Conservation (phyloP, 2,329 filamentous ascomycete genomes). For the Onygenales sp. region DNA sequence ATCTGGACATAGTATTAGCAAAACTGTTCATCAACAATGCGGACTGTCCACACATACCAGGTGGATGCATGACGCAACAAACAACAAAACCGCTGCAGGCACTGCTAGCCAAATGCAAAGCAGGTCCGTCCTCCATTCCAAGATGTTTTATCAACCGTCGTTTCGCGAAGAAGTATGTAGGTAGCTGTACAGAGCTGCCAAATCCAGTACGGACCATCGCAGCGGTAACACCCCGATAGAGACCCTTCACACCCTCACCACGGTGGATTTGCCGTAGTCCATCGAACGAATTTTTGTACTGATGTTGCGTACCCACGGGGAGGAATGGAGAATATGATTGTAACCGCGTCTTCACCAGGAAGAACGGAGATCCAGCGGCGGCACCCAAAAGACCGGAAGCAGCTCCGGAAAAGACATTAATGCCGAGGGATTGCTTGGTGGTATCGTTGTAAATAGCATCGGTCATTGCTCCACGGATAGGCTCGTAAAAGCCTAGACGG, state of each 20-base stretch:
- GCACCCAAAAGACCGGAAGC: constrained; percentile 83
- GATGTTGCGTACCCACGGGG: constrained; percentile 93
- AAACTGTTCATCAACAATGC: not conserved
- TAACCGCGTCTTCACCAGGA: constrained; percentile 91
- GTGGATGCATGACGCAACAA: constrained; percentile 95
- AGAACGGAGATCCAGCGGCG: constrained; percentile 89
- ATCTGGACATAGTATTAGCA: constrained; percentile 41
- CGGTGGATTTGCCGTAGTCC: constrained; percentile 71
- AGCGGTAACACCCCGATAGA: constrained; percentile 84
- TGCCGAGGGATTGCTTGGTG: constrained; percentile 68
- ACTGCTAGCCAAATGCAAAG: constrained; percentile 80
- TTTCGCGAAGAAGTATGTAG: constrained; percentile 98
- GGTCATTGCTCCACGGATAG: constrained; percentile 66
- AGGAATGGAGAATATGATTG: constrained; percentile 90
- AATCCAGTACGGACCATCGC: constrained; percentile 96
- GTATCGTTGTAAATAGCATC: constrained; percentile 61
- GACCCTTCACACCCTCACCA: constrained; percentile 64
- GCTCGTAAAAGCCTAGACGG: constrained; percentile 94
- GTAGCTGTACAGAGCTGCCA: constrained; percentile 89
- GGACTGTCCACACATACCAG: constrained; percentile 47
- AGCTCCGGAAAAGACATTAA: constrained; percentile 93
- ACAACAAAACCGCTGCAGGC: constrained; percentile 90
- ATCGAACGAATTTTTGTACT: constrained; percentile 77
- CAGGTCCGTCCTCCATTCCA: constrained; percentile 82
- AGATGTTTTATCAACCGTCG: constrained; percentile 69